Evolutionary conservation across 1,139 yeast species (phyloP), one percentile per base, ranked within the genome.

Genomic region (Nakaseomyces uthaithaninus): DNA sequence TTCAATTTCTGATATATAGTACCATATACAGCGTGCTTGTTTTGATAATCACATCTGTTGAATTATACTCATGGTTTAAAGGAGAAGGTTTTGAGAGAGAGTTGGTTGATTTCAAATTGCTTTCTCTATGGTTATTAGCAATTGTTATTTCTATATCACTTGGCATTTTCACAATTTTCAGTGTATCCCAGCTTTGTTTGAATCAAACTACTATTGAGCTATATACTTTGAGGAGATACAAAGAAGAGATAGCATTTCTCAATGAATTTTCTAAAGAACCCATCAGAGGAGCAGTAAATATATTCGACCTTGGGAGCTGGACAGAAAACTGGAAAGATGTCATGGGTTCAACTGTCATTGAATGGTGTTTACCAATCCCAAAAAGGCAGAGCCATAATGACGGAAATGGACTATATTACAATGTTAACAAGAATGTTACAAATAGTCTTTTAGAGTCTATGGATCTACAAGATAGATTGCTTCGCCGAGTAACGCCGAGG

Each of bases 131-230:
- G 46, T 65, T 85, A 3, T 44, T 85, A 1, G 71, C 84, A 1
- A 52, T 76, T 8, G 75, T 82, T n/a, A 74, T 85, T 54, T 69
- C 71, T n/a, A 47, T 83, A 0, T 73, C 94, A 2, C 69, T 85
- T 11, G 58, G 69, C 0, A 58, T 72, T 0, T 89, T 91, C 59
- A 62, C 76, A 0, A 64, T 60, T 1, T 80, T 81, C 57, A 74
- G 81, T 42, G 44, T 78, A 3, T 85, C 75, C 51, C 69, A 84
- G 50, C 60, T 84, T 10, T 46, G 75, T 14, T 62, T 59, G 8
- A 91, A 91, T 60, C 66, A 68, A 44, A 87, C 97, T 9, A 91
- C 97, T 0, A 72, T 91, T 20, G 99, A 91, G 61, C 67, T 77
- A 40, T 80, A 82, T 63, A 87, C 81, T 43, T 68, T 70, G 35